These are phyloP conservation scores for Backusella westeae DNA, from an alignment of 192 early-diverging fungal species.

Conservation along the genomic window DNA sequence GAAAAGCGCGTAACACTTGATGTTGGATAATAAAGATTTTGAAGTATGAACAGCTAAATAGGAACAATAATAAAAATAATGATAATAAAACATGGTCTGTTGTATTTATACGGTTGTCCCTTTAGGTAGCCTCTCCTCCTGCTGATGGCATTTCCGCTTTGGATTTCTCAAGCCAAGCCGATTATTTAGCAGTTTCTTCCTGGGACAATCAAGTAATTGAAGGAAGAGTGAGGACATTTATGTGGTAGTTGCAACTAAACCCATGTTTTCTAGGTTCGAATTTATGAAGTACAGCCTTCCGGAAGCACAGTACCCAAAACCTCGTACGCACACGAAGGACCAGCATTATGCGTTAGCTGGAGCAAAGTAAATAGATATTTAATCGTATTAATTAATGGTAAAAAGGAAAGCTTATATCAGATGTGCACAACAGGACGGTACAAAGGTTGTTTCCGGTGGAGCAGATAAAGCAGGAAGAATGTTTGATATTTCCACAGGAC, in stretches of 20 bases:
- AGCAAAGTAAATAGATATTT: conserved; percentile 57
- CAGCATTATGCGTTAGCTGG: conserved; percentile 83
- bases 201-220: conserved; percentile 81
- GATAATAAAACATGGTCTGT: no score
- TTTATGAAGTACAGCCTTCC: conserved; percentile 83
- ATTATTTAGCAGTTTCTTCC: conserved; percentile 82
- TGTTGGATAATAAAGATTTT: conserved; percentile 31
- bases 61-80: neutral
- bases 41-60: conserved; percentile 9
- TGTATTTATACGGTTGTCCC: neutral
- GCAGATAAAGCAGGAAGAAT: conserved; percentile 87
- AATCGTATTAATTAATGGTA: neutral
- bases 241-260: neutral
- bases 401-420: neutral
- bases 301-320: conserved; percentile 80
- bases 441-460: conserved; percentile 85
- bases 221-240: neutral
- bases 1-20: neutral
- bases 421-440: conserved; percentile 69
- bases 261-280: conserved; percentile 68
- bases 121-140: conserved; percentile 62
- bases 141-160: conserved; percentile 78
- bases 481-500: conserved; percentile 81
- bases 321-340: conserved; percentile 75
- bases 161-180: conserved; percentile 76